These are phyloP conservation scores for Leucocoprinus sp. DNA, from an alignment of 768 basidiomycete genomes.

Conservation along the genomic window DNA sequence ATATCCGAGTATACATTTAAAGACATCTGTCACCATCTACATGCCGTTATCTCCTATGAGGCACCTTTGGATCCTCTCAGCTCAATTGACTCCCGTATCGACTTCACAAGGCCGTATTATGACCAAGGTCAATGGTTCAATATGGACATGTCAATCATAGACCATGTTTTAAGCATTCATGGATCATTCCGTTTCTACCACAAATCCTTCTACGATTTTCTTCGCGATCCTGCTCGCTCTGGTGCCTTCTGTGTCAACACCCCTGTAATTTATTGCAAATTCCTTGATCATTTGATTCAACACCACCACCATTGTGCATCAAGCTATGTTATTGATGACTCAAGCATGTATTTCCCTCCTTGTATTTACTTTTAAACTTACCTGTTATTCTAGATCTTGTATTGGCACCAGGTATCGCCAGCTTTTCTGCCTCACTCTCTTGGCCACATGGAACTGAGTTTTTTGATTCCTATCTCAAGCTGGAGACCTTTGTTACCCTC, in stretches of 20 bases:
- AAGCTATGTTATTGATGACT: not conserved
- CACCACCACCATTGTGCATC: not conserved
- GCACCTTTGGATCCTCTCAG: not conserved
- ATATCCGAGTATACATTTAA: not conserved
- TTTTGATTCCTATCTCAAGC: not conserved
- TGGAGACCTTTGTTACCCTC: not conserved
- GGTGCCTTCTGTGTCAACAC: not conserved
- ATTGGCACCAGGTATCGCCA: not conserved
- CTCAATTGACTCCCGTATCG: not conserved
- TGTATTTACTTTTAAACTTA: not conserved
- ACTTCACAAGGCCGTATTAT: not conserved
- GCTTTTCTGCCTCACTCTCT: not conserved
- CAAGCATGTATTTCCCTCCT: not conserved
- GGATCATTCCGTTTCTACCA: not conserved
- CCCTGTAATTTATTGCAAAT: not conserved
- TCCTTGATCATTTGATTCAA: not conserved
- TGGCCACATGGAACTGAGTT: not conserved
- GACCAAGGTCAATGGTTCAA: not conserved
- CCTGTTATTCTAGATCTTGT: not conserved
- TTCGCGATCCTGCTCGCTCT: slow-evolving; percentile 2
- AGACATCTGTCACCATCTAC: not conserved
- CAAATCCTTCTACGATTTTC: slow-evolving; percentile 7
- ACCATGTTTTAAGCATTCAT: not conserved
- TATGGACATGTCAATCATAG: not conserved
- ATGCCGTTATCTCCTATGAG: not conserved